These are phyloP conservation scores for Taxawa tesnikishii DNA, from an alignment of 2,329 filamentous ascomycete genomes.

Conservation along the genomic window DNA sequence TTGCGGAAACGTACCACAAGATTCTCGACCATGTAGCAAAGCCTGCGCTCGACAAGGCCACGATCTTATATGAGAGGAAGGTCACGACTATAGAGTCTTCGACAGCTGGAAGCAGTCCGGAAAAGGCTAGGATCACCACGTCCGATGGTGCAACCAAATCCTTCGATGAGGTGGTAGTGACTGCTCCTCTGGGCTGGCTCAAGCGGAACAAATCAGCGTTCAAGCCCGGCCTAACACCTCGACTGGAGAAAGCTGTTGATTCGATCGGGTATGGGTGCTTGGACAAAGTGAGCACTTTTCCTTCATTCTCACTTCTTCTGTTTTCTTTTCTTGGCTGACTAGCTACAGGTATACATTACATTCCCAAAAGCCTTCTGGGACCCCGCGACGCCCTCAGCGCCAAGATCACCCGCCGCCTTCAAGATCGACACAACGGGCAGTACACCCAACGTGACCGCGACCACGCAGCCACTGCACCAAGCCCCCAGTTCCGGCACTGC, in stretches of 20 bases:
- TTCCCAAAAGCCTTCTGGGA: constrained; percentile 41
- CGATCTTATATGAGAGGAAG: constrained; percentile 37
- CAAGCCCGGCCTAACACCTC: constrained; percentile 27
- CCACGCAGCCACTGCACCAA: constrained; percentile 22
- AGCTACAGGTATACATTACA: constrained; percentile 32
- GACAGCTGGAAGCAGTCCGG: constrained; percentile 35
- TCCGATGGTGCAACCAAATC: constrained; percentile 19
- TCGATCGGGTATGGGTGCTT: constrained; percentile 13
- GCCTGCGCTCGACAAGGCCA: constrained; percentile 42
- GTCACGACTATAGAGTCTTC: constrained; percentile 41
- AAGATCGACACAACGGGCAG: constrained; percentile 1
- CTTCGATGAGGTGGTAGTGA: constrained; percentile 42
- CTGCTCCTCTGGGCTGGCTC: constrained; percentile 41
- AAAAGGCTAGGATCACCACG: constrained; percentile 44
- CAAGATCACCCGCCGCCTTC: background rate
- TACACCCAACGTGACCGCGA: constrained; percentile 25
- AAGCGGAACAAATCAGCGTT: constrained; percentile 36
- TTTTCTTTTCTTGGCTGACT: background rate
- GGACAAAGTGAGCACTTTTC: constrained; percentile 8
- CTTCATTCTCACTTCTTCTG: background rate
- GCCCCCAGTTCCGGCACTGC: constrained; percentile 11
- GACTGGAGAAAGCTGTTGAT: constrained; percentile 32
- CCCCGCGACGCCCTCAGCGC: background rate
- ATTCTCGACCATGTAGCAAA: constrained; percentile 49
- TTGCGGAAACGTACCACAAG: constrained; percentile 47